Base-by-base conservation (phyloP, 78 protist species). In the Dictyostelium capitatum region DNA sequence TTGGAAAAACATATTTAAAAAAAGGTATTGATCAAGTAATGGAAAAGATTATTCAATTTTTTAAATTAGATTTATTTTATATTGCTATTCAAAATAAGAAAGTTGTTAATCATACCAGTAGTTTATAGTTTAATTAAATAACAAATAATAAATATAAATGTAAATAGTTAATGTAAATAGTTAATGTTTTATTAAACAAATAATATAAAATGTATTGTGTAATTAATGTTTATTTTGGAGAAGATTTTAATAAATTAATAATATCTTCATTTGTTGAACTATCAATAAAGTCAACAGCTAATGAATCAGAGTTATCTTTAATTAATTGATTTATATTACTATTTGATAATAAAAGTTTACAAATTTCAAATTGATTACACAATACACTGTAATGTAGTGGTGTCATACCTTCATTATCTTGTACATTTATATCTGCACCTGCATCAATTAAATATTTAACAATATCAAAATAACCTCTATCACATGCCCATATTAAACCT, bases 331-430 rank as follows among this genome's bases (percentile, higher is more conserved):
- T 47, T 10, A 25, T 30, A 5, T 57, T 23, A 6, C 14, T 10
- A 1, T 74, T 28, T 14, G 53, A 25, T 4, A 87, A 25, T 15
- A 87, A 46, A 28, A 62, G 53, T 62, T 25, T 19, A 1, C 79
- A 37, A 30, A 87, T 77, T 57, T 87, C 83, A 12, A 3, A 8
- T 43, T 70, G 80, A 19, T 54, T 32, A 77, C 92, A 54, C 12
- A 87, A 12, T 5, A 65, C 11, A 12, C 83, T 77, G 51, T 87
- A 87, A 43, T 87, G 92, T 2, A 87, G 83, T 59, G 92, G 62
- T 46, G 92, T 87, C 92, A 87, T 77, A 32, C 92, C 92, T 50
- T 59, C 59, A 4, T 48, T n/a, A 50, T 87, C 92, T 74, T 77
- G 82, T 62, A 11, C 3, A 87, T 87, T 75, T 17, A 77, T 17